These are phyloP conservation scores for Paxillus involutus DNA, from an alignment of 768 basidiomycete genomes.

Conservation along the genomic window DNA sequence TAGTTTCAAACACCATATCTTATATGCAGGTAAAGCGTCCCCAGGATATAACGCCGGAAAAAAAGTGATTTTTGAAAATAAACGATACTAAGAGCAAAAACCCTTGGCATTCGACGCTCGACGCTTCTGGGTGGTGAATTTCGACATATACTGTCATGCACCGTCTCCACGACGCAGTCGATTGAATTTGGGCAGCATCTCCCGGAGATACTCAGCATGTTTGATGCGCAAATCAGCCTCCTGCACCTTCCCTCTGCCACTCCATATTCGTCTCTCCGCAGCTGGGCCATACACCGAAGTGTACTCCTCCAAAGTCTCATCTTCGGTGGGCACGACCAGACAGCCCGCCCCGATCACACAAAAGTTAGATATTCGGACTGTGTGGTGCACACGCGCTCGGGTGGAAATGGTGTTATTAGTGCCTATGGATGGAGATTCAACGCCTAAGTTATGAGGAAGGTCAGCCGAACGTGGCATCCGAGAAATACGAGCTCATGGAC, in stretches of 20 bases:
- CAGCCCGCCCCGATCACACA: constrained; percentile 85
- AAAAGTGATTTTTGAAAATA: no score
- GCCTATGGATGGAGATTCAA: constrained; percentile 85
- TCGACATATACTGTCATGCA: constrained; percentile 26
- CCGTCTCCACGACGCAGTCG: constrained; percentile 63
- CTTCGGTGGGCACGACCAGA: constrained; percentile 74
- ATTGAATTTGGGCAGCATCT: constrained; percentile 91
- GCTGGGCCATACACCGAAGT: constrained; percentile 81
- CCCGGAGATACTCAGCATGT: constrained; percentile 88
- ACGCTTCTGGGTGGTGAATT: no score
- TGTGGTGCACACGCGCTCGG: constrained; percentile 79
- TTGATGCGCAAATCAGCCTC: constrained; percentile 83
- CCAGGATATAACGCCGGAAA: no score
- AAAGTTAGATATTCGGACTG: constrained; percentile 72
- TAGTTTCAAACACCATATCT: no score
- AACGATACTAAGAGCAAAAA: no score
- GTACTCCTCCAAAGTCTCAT: constrained; percentile 77
- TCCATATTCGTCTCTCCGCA: constrained; percentile 78
- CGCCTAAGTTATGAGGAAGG: constrained; percentile 46
- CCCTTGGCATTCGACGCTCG: no score
- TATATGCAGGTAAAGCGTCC: no score
- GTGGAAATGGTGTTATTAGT: constrained; percentile 86
- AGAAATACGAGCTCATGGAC: constrained; percentile 30
- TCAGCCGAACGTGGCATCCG: background rate
- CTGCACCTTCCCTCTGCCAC: constrained; percentile 79